Evolutionary conservation across 169 alveolate species (phyloP), one percentile per base, ranked within the genome.

Genomic region (Ichthyophthirius multifiliis): DNA sequence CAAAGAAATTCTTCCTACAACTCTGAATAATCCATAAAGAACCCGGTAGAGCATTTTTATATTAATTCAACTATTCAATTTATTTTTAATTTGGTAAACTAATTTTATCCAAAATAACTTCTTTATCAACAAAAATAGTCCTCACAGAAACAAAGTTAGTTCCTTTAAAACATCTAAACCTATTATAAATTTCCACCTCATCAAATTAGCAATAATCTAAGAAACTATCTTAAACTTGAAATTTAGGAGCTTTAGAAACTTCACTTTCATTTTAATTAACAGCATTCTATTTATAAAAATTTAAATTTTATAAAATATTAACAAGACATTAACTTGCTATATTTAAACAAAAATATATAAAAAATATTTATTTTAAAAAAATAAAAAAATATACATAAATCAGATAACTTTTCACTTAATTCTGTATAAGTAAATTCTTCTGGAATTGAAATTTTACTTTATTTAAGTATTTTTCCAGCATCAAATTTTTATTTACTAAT

Each of bases 401-500:
- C 55, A 5, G 85, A 74, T n/a, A 85, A 37, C 6, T 64, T 3
- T 10, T 63, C 15, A n/a, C 46, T 16, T 5, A 85, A 23, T 5
- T 34, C 65, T 16, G 34, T 27, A 30, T 74, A 86, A 2, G 43
- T 62, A n/a, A 71, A 55, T 4, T 76, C n/a, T 37, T 48, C 65
- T 31, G 41, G 27, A 1, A 78, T 64, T 5, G 44, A 48, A 15
- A 82, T 31, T 39, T 46, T 47, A 13, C 44, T 46, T 63, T 83
- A 73, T 13, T 47, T 39, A 10, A 91, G 31, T 9, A 91, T 91
- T 3, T 39, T 47, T 6, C 95, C 95, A 30, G 90, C 90, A 88
- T 91, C 95, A 82, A 91, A 91, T 62, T 76, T 75, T 12, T 79
- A 74, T 46, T 83, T 83, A 4, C 91, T 80, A 20, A 91, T 83